phyloP scores from a whole-genome alignment of 2,329 filamentous ascomycete species.

The Pseudophaeomoniella oleicola region DNA sequence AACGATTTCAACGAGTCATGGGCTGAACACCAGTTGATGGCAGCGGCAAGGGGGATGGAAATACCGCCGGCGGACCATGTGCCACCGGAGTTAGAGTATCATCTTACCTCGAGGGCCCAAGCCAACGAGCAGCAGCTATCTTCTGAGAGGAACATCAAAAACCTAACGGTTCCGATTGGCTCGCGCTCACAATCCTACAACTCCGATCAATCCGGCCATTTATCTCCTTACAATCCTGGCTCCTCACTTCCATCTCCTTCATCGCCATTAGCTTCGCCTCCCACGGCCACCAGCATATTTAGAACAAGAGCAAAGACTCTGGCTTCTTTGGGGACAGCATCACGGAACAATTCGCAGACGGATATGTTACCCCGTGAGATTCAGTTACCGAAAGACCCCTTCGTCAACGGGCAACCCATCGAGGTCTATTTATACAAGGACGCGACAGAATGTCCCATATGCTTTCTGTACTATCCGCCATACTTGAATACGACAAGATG shows the following conservation, averaged over 20 bases:
- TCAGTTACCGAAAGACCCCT: slow-evolving; percentile 66
- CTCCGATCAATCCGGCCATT: slow-evolving; percentile 51
- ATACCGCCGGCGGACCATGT: slow-evolving; percentile 75
- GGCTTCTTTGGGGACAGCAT: slow-evolving; percentile 64
- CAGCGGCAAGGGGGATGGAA: slow-evolving; percentile 68
- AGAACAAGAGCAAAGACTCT: slow-evolving; percentile 80
- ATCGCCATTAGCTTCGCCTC: slow-evolving; percentile 37
- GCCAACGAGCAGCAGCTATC: slow-evolving; percentile 30
- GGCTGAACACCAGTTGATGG: slow-evolving; percentile 91
- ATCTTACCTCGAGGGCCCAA: slow-evolving; percentile 34
- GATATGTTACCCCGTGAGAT: slow-evolving; percentile 67
- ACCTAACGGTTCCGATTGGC: slow-evolving; percentile 64
- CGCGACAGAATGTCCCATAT: slow-evolving; percentile 82
- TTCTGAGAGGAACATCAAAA: slow-evolving; percentile 50
- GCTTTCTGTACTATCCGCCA: slow-evolving; percentile 88
- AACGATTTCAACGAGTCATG: slow-evolving; percentile 79
- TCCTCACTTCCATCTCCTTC: slow-evolving; percentile 46
- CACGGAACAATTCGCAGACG: slow-evolving; percentile 55
- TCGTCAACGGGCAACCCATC: slow-evolving; percentile 84
- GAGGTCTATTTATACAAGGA: slow-evolving; percentile 93
- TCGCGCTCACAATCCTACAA: slow-evolving; percentile 63
- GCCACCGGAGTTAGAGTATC: slow-evolving; percentile 49
- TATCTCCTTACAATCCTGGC: slow-evolving; percentile 46
- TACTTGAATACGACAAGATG: slow-evolving; percentile 90
- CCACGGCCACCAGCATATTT: slow-evolving; percentile 45